phyloP scores from a whole-genome alignment of 441 rosid species.

The Croton laevigatus region DNA sequence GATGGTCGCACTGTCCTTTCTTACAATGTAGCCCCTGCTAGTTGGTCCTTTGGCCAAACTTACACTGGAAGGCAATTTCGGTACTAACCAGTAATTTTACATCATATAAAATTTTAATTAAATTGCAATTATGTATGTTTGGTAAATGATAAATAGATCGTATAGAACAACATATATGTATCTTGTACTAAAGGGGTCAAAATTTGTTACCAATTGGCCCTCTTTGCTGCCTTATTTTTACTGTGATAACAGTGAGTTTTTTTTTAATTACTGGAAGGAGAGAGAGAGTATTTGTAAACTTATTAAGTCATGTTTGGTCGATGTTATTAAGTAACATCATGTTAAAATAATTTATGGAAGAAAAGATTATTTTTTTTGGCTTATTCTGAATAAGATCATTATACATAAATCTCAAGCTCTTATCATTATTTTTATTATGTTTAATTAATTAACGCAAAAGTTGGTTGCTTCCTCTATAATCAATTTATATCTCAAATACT shows the following conservation, averaged over 20 bases:
- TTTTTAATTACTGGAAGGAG: not conserved
- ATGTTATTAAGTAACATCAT: not conserved
- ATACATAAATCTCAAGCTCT: not conserved
- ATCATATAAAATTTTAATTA: not conserved
- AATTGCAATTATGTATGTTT: not conserved
- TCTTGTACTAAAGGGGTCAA: not conserved
- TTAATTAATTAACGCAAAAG: too few relatives aligned
- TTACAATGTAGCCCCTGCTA: constrained; percentile 39
- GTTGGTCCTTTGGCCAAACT: constrained; percentile 50
- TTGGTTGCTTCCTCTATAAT: not conserved
- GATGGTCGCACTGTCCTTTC: constrained; percentile 37
- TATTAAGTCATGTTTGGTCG: not conserved
- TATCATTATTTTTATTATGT: too few relatives aligned
- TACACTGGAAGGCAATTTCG: constrained; percentile 57
- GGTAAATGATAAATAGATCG: not conserved
- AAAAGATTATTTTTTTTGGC: not conserved
- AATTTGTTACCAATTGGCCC: constrained; percentile 5
- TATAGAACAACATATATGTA: not conserved
- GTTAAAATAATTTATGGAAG: not conserved
- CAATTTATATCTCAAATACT: too few relatives aligned
- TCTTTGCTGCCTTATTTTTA: not conserved
- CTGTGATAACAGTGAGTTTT: too few relatives aligned
- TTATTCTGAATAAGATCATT: not conserved
- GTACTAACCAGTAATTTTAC: constrained; percentile 20
- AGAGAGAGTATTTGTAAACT: not conserved